Evolutionary conservation across 2,329 filamentous ascomycete genomes (phyloP), one percentile per base, ranked within the genome.

Genomic region (Botrytis porri): DNA sequence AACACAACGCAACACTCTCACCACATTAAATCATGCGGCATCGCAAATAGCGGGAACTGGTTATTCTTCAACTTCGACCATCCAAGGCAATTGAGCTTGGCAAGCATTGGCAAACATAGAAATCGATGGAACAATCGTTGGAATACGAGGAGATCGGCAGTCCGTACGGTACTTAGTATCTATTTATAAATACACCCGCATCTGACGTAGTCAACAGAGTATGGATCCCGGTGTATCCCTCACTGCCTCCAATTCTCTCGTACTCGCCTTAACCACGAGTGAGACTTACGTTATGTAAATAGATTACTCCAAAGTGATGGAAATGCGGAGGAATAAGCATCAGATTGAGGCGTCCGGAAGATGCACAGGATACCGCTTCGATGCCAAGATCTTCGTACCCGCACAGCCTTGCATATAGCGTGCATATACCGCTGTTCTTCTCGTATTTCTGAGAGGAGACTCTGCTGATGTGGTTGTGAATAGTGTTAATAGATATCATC

Each of bases 81-180:
- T 63, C 3, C 25, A 41, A 43, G 61, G 37, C 37, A 43, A 29
- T 12, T 9, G 12, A 63, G 61, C 61, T 63, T 63, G 61, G 61
- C 37, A 39, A 39, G 35, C 8, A n/a, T 41, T 41, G 60, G 60
- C 37, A 41, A n/a, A 25, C 39, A 43, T 8, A 29, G n/a, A 39
- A 62, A 39, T 62, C 60, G 18, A 39, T 62, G 60, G 35, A 62
- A 39, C 37, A 39, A 41, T 62, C 22, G 25, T n/a, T 62, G 60
- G 37, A 63, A 63, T 63, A 63, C 61, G 61, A 63, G 61, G 61
- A 63, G 61, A 63, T 63, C 61, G 61, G 61, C 61, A 63, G n/a
- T 63, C n/a, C 29, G 61, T 10, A 41, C 37, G n/a, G 25, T 63
- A 63, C 37, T 63, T 1, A 29, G 0, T 8, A 63, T 29, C 61